Evolutionary conservation across 176 grass and related monocot species (phyloP), one percentile per base, ranked within the genome.

Genomic region (Neostapfia colusana): DNA sequence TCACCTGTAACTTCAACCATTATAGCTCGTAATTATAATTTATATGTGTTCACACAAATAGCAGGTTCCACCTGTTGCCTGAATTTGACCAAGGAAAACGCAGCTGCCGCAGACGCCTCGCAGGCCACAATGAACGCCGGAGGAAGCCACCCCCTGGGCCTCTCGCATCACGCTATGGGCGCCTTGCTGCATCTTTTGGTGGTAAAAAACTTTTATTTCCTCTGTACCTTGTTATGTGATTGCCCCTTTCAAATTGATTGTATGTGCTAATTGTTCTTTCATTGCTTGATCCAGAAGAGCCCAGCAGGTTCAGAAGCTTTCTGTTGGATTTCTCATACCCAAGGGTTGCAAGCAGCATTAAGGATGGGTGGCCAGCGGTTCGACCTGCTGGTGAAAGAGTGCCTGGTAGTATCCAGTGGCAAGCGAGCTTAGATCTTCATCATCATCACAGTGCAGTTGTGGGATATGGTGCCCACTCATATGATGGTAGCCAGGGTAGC

Each of bases 71-170:
- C 65, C 88, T 79, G 70, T 49, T 97, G 57, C 48, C 77, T 72
- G 93, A 97, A 77, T 97, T 97, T 60, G 93, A 97, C 74, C 86
- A 97, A 60, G 80, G 66, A 66, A 97, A 97, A 70, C 86, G 86
- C 67, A 97, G 93, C 76, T 97, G 93, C 82, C 93, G 93, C n/a
- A 88, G 83, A 61, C 90, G 93, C n/a, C 90, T 97, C 2, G 88
- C 90, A 9, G 93, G 90, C 57, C 93, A 97, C 82, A 97, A 97
- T 16, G 90, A 93, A 46, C 93, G 93, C 18, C 84, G 93, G 48
- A 93, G 93, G 81, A 89, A 82, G 90, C 86, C 81, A 2, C 90
- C 87, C 17, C 78, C 83, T 44, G 88, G 82, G 10, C 83, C 90
- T 78, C 60, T 97, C 21, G 84, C 86, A 9, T 78, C 93, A 28